Percentiles rank a stretch among this genome's conserved stretches.
Conservation (phyloP, 2,329 filamentous ascomycete species). For the Cadophora luteo-olivacea region DNA sequence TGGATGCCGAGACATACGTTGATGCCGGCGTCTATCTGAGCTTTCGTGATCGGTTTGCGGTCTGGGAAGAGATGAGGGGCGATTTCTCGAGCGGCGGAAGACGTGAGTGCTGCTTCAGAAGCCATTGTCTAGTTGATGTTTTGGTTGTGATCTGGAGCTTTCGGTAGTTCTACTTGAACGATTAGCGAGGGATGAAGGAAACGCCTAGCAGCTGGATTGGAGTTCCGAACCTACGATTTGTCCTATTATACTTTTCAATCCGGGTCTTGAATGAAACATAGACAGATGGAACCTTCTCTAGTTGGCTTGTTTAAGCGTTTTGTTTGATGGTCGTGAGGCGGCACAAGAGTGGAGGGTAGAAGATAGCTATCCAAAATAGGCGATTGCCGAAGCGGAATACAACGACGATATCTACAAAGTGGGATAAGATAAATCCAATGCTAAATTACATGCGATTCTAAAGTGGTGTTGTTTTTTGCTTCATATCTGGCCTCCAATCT, state of each 20-base stretch:
- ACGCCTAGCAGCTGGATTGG: too few relatives aligned
- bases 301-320: slow-evolving; percentile 3
- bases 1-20: slow-evolving; percentile 51
- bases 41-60: slow-evolving; percentile 46
- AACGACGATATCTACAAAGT: slow-evolving; percentile 11
- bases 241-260: too few relatives aligned
- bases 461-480: not conserved
- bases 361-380: slow-evolving; percentile 26
- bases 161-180: too few relatives aligned
- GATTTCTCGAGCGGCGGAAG: slow-evolving; percentile 34
- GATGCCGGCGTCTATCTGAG: slow-evolving; percentile 49
- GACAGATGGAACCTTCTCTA: too few relatives aligned
- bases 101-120: slow-evolving; percentile 39
- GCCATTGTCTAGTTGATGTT: slow-evolving; percentile 27
- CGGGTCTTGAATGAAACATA: too few relatives aligned
- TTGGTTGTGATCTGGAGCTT: too few relatives aligned
- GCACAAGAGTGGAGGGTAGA: slow-evolving; percentile 30
- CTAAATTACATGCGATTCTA: slow-evolving; percentile 9
- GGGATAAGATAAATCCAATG: slow-evolving; percentile 3
- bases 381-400: slow-evolving; percentile 24
- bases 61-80: slow-evolving; percentile 46
- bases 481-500: not conserved
- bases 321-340: slow-evolving; percentile 20
- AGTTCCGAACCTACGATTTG: too few relatives aligned
- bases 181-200: slow-evolving; percentile 21